phyloP scores from a whole-genome alignment of 2,329 filamentous ascomycete species.

The Fusarium odoratissimum region DNA sequence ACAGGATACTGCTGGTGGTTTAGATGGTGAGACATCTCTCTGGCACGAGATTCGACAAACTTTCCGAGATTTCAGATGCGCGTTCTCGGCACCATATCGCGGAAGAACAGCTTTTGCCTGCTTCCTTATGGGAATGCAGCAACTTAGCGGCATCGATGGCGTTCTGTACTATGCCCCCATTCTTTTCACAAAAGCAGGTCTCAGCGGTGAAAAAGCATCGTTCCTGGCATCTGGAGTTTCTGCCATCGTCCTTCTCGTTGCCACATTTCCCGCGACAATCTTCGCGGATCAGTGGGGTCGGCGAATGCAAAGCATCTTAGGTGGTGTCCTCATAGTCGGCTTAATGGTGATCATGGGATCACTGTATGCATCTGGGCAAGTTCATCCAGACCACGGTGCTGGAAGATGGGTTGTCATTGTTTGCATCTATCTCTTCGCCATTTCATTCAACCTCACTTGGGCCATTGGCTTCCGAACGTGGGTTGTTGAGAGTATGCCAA shows the following conservation, averaged over 20 bases:
- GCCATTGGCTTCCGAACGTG: conserved; percentile 65
- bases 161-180: conserved; percentile 71
- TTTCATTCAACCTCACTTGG: conserved; percentile 61
- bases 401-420: conserved; percentile 64
- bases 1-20: conserved; percentile 17
- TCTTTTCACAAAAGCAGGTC: conserved; percentile 69
- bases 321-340: conserved; percentile 61
- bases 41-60: conserved; percentile 46
- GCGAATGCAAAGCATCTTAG: conserved; percentile 63
- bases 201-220: conserved; percentile 62
- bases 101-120: conserved; percentile 62
- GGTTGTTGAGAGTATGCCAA: conserved; percentile 66
- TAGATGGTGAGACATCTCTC: conserved; percentile 45
- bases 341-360: conserved; percentile 65
- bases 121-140: conserved; percentile 69
- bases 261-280: conserved; percentile 65
- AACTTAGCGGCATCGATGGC: conserved; percentile 70
- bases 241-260: conserved; percentile 65
- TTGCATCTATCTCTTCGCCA: conserved; percentile 61
- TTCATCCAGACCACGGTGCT: conserved; percentile 50
- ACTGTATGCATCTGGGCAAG: conserved; percentile 59
- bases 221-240: conserved; percentile 71
- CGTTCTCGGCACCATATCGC: conserved; percentile 54
- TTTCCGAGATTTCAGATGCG: conserved; percentile 48
- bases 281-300: conserved; percentile 68